A percentile compares a stretch with the other conserved stretches of the same genome.
phyloP scores from a whole-genome alignment of 208 protist genomes.

The Wallacemonas sp. region DNA sequence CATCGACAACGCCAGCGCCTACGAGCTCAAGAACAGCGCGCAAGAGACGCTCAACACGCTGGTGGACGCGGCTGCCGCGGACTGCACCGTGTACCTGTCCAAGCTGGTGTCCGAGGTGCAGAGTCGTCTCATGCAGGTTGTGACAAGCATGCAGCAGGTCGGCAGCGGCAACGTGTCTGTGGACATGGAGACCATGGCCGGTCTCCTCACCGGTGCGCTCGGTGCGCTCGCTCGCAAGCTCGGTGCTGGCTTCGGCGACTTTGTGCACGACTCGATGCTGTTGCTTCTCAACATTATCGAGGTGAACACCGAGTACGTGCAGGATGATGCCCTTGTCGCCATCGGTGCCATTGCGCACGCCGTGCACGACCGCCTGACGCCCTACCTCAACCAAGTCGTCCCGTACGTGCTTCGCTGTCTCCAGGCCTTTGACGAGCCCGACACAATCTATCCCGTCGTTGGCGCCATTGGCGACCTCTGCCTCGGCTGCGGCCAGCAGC shows the following conservation, averaged over 20 bases:
- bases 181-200: conserved; percentile 73
- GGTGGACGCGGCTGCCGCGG: conserved; percentile 78
- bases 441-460: conserved; percentile 85
- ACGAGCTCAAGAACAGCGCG: conserved; percentile 75
- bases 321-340: conserved; percentile 94
- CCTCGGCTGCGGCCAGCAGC: conserved; percentile 59
- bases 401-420: conserved; percentile 85
- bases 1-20: conserved; percentile 75
- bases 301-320: conserved; percentile 63
- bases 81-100: conserved; percentile 55
- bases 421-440: conserved; percentile 71
- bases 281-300: conserved; percentile 55
- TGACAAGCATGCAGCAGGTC: conserved; percentile 26
- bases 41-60: conserved; percentile 95
- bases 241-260: conserved; percentile 32
- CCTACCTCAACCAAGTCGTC: conserved; percentile 80
- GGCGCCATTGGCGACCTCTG: conserved; percentile 95
- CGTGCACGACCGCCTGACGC: conserved; percentile 66
- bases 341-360: conserved; percentile 91
- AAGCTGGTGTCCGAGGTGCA: conserved; percentile 79
- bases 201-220: conserved; percentile 85
- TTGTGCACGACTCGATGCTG: conserved; percentile 54
- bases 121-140: conserved; percentile 41
- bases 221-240: conserved; percentile 77
- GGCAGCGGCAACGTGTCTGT: conserved; percentile 15